Evolutionary conservation across 2,329 filamentous ascomycete species (phyloP).

Genomic region (Trichoderma semiorbis): DNA sequence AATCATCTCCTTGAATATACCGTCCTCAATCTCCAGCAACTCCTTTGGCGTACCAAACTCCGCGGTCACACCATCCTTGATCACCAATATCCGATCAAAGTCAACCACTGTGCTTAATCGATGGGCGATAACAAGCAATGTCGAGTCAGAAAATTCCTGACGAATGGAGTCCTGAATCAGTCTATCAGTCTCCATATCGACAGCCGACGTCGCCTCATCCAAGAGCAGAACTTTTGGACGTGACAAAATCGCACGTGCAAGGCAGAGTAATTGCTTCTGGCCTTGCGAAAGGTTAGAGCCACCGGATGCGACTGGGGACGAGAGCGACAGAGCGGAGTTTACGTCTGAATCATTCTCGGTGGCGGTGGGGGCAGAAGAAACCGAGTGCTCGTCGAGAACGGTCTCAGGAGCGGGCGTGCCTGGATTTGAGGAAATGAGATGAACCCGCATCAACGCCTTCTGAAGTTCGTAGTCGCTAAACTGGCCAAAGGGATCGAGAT

Average conservation of each 20-base stretch:
- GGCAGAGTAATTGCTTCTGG: constrained; percentile 65
- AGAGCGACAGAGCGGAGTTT: neutral
- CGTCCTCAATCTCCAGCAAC: constrained; percentile 45
- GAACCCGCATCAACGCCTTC: constrained; percentile 61
- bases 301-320: constrained; percentile 53
- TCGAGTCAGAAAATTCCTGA: constrained; percentile 61
- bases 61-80: constrained; percentile 59
- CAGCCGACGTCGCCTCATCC: constrained; percentile 68
- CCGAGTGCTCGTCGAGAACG: constrained; percentile 32
- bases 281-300: constrained; percentile 67
- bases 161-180: constrained; percentile 66
- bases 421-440: constrained; percentile 29
- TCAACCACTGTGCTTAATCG: constrained; percentile 66
- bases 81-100: constrained; percentile 64
- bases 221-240: constrained; percentile 67
- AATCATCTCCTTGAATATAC: constrained; percentile 51
- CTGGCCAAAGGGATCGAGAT: constrained; percentile 67
- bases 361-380: constrained; percentile 37
- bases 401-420: neutral
- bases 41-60: constrained; percentile 59
- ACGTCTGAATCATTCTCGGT: constrained; percentile 31
- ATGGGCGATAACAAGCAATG: constrained; percentile 67
- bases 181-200: constrained; percentile 66
- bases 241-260: constrained; percentile 47
- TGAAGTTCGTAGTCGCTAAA: constrained; percentile 61